These are phyloP conservation scores for Ustilago sp. DNA, from an alignment of 1,284 basidiomycete genomes.

Conservation along the genomic window DNA sequence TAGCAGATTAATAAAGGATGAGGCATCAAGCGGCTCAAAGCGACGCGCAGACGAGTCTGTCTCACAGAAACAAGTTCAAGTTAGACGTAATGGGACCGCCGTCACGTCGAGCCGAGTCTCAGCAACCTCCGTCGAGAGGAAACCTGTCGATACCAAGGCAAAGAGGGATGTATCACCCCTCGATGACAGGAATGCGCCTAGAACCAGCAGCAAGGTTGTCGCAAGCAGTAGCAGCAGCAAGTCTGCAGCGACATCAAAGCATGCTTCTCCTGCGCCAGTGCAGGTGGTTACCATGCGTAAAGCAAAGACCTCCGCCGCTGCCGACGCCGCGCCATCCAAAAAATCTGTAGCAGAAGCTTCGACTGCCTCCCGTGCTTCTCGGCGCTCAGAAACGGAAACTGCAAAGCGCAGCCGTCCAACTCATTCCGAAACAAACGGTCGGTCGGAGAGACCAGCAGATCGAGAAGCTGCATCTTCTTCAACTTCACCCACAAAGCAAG, in stretches of 20 bases:
- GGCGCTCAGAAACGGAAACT: neutral
- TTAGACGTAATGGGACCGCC: neutral
- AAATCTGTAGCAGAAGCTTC: neutral
- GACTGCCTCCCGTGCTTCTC: neutral
- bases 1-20: neutral
- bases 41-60: neutral
- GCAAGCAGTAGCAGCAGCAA: neutral
- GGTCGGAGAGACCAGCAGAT: slow-evolving; percentile 3
- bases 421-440: neutral
- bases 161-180: neutral
- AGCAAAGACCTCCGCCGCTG: slow-evolving; percentile 13
- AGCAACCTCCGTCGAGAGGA: neutral
- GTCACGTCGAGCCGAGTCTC: neutral
- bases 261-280: slow-evolving; percentile 9
- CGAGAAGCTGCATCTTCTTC: neutral
- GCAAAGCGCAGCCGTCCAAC: neutral
- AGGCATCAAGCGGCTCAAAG: neutral
- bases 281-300: slow-evolving; percentile 36
- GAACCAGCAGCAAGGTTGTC: neutral
- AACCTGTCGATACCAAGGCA: neutral
- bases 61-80: neutral
- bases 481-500: slow-evolving; percentile 9
- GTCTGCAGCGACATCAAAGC: neutral
- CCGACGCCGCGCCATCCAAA: neutral
- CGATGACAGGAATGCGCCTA: neutral